Base-by-base conservation (phyloP, 225 moss, liverwort and hornwort genomes). In the Pseudoscleropodium purum region DNA sequence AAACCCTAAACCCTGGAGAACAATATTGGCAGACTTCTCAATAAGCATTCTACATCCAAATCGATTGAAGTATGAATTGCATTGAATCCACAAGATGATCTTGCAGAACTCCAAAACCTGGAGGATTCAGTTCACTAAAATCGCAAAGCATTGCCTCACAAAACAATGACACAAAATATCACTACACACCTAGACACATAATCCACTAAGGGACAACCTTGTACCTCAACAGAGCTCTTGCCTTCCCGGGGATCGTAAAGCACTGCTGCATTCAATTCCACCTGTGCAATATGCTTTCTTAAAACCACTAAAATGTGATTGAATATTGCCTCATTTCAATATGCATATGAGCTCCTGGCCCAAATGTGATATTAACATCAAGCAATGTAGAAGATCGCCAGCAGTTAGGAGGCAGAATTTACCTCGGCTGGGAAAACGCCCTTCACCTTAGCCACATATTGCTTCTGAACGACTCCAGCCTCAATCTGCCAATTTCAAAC, bases 381-480 rank as follows among this genome's bases (percentile, higher is more conserved):
- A 76, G 33, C 19, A 62, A 59, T 18, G 62, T 62, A 51, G 30
- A 70, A 60, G 34, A 82, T 66, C 69, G 61, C 79, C 19, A 80
- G 51, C 68, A 86, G 75, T 54, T 79, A 54, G 29, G 47, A 54
- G 64, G n/a, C 49, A 85, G 41, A 81, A 67, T 54, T 80, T 91
- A 98, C 98, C 98, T 95, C 86, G 62, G 87, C 94, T 87, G 97
- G 97, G 91, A 99, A 99, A 52, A 97, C 95, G 52, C 99, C 99
- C 88, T 93, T 96, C 92, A 99, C 99, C 94, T 97, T 97, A 15
- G 99, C 99, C 85, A 99, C 95, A 86, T 99, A 99, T 75, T 97
- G 94, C 94, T 99, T 99, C 91, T 91, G 90, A 88, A 99, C 96
- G 86, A 95, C 89, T 91, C 99, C 97, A 83, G 90, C 96, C 91